These are phyloP conservation scores for Solanum lycopersicoides DNA, from an alignment of 257 asterid genomes.

Conservation along the genomic window DNA sequence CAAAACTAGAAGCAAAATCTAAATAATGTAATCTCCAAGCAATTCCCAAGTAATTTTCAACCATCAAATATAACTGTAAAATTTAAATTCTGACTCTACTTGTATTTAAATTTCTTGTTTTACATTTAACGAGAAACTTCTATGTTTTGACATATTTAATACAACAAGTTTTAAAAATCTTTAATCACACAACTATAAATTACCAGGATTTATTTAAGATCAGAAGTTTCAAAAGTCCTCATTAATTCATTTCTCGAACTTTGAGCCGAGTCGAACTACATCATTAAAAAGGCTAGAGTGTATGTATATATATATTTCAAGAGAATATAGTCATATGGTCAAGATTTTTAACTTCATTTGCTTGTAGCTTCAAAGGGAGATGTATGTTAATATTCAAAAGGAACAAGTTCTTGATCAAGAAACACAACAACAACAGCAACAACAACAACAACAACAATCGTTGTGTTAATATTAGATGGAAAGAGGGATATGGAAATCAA, in stretches of 20 bases:
- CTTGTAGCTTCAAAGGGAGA: not conserved
- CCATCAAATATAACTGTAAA: not conserved
- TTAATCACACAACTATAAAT: no score
- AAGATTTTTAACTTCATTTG: not conserved
- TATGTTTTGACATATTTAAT: not conserved
- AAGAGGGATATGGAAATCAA: slow-evolving; percentile 39
- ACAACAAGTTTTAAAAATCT: not conserved
- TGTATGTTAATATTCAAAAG: not conserved
- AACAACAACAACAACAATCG: not conserved
- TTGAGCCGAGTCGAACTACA: not conserved
- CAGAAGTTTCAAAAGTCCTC: no score
- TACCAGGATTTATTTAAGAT: not conserved
- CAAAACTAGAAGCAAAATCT: not conserved
- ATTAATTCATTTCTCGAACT: not conserved
- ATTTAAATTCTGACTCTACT: not conserved
- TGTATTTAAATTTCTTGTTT: not conserved
- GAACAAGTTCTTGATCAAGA: not conserved
- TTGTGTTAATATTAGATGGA: slow-evolving; percentile 30
- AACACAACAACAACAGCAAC: not conserved
- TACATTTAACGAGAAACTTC: not conserved
- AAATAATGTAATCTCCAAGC: not conserved
- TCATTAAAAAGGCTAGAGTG: not conserved
- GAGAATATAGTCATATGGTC: not conserved
- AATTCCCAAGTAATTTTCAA: not conserved
- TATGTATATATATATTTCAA: not conserved